Base-by-base conservation (phyloP, 176 grass and related monocot species). In the Raddia distichophylla region DNA sequence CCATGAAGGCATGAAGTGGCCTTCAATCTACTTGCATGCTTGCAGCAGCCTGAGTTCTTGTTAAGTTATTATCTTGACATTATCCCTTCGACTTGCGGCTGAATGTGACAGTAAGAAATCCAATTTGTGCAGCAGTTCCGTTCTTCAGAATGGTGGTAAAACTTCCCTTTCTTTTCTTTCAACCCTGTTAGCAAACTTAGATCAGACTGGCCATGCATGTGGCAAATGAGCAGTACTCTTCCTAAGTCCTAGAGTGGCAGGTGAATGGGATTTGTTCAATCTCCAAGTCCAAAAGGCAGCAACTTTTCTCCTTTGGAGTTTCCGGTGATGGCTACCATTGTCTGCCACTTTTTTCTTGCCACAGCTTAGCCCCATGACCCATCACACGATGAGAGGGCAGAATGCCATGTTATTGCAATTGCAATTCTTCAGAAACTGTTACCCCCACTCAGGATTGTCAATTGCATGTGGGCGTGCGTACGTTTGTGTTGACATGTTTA, bases 221-320 rank as follows among this genome's bases (percentile, higher is more conserved):
- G 76, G 84, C 27, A 43, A 62, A 89, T 55, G 71, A 75, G 37
- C 76, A 70, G 82, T n/a, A 20, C 6, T 61, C 81, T 74, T 74
- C 61, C 69, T 5, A 40, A 40, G 4, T 40, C 37, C 37, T 40
- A 45, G 54, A 75, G 69, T 56, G 35, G 79, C 73, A 78, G 5
- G 67, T 33, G 86, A 74, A 67, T 55, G 71, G 6, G 82, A 75
- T 76, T 64, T 85, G 82, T 64, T 85, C 64, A 22, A 49, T 49
- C 73, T 85, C 69, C 59, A 64, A 83, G 87, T 89, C 77, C 64
- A 76, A 85, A 85, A 89, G 71, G 77, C 82, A 89, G 7, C 70
- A 52, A 14, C 47, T 76, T 81, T 85, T 63, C 27, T 51, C 20
- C 27, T 75, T 69, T 81, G 48, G 87, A 71, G 75, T 84, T 75